Base-by-base conservation (phyloP, 2,329 filamentous ascomycete genomes). In the Sclerotinia sclerotiorum region DNA sequence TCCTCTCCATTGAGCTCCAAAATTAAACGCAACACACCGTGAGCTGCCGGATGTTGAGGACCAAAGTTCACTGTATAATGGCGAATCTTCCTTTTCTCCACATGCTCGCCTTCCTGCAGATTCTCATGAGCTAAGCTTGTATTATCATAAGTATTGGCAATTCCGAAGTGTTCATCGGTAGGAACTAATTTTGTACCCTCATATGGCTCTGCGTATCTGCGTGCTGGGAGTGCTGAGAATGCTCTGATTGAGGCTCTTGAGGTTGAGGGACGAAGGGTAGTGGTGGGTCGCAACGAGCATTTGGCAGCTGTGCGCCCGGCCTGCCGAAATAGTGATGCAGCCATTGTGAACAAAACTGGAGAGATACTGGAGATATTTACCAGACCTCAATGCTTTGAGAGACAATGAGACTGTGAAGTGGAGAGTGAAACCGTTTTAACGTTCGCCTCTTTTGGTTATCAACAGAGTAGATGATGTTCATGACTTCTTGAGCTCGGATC, bases 51-150 rank as follows among this genome's bases (percentile, higher is more conserved):
- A 85, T 99, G 95, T 85, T 99, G 95, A 73, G 95, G 95, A 68
- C 95, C 95, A 77, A 99, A 99, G 85, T 99, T 99, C 84, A 99
- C 94, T 8, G 95, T 99, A 84, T 99, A 99, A 83, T 99, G 95
- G 74, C 95, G 89, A 79, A 99, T 91, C 86, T 97, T 98, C 81
- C 94, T 90, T 81, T 82, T 81, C 75, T 85, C 81, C 72, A 81
- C 78, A 70, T 80, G 79, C 68, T 80, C 76, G 65, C 78, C 75
- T 72, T 83, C 82, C 66, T 52, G 46, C 27, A 80, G 75, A 74
- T 80, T 77, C 73, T 83, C 75, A 74, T 75, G 73, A 19, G 71
- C 72, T 27, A 72, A 52, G 61, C 76, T 74, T 54, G 72, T 56
- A 48, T 75, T 65, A 32, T 74, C 72, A 29, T 70, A 68, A 51